These are phyloP conservation scores for Cryptococcus amylolentus DNA, from an alignment of 1,284 basidiomycete species.

Conservation along the genomic window DNA sequence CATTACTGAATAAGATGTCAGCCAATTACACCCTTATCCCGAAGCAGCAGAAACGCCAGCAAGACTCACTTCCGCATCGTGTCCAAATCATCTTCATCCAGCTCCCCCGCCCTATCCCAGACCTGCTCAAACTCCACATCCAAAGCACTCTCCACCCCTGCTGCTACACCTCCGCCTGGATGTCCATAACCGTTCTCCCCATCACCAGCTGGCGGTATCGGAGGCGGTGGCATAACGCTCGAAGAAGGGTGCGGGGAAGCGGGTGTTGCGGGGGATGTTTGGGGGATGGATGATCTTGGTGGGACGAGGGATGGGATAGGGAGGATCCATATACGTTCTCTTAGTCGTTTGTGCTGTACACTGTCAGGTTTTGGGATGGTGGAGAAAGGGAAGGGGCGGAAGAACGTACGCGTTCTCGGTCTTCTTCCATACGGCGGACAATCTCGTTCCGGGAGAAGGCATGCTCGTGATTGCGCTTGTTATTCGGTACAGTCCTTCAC, in stretches of 20 bases:
- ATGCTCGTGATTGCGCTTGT: constrained; percentile 26
- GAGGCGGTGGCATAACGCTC: constrained; percentile 23
- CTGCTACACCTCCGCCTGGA: constrained; percentile 25
- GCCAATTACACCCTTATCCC: too few relatives aligned
- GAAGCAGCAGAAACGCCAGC: not conserved
- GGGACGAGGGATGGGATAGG: constrained; percentile 37
- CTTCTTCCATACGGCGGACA: constrained; percentile 86
- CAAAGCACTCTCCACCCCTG: constrained; percentile 54
- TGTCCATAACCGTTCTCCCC: constrained; percentile 52
- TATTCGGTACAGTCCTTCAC: constrained; percentile 6
- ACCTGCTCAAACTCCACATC: constrained; percentile 89
- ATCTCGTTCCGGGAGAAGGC: constrained; percentile 66
- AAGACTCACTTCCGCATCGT: constrained; percentile 39
- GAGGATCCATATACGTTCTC: constrained; percentile 90
- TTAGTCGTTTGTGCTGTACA: constrained; percentile 74
- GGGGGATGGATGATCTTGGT: constrained; percentile 8
- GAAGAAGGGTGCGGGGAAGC: constrained; percentile 23
- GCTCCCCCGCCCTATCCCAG: constrained; percentile 84
- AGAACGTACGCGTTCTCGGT: constrained; percentile 66
- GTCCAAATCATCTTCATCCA: constrained; percentile 60
- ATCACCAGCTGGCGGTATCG: constrained; percentile 13
- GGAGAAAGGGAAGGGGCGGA: not conserved
- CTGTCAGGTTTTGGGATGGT: not conserved
- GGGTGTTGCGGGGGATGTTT: constrained; percentile 28
- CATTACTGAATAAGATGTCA: too few relatives aligned